Base-by-base conservation (phyloP, 2,329 filamentous ascomycete species). In the Scortechinia acanthostroma region DNA sequence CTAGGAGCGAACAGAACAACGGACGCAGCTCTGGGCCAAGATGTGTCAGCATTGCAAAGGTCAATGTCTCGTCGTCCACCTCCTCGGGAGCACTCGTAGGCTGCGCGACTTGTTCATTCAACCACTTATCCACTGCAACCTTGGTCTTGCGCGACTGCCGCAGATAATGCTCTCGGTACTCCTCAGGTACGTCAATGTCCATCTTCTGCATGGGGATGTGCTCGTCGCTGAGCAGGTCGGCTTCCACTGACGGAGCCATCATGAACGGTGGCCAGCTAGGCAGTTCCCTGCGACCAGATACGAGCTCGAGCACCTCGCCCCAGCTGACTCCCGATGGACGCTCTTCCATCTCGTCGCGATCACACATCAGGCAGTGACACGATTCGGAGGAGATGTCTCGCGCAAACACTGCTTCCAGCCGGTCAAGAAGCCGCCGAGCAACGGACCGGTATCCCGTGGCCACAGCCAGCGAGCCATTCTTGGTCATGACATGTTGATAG, bases 81-180 rank as follows among this genome's bases (percentile, higher is more conserved):
- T 82, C 80, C 43, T 79, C 73, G 0, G 79, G 79, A 2, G 77
- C 73, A 46, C 66, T 73, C 13, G 65, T 68, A 2, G 68, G 60
- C 23, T 68, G 63, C 22, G 78, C 73, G n/a, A 71, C 70, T 51
- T 83, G 77, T 46, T 73, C 71, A 10, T 69, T 71, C 5, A 84
- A 68, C 80, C 80, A 84, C 45, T 69, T 76, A 53, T 84, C 78
- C 2, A 84, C 79, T 2, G 76, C 74, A 4, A 74, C 68, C 55
- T 84, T 83, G 4, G 78, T 84, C 62, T 83, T 83, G 52, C 76
- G 73, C 13, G 77, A 80, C 53, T 84, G 79, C 21, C 76, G 74
- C 42, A 80, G 73, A 56, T 81, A 84, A 53, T 83, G 80, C 16
- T 80, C 78, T 21, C 76, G 72, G 50, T 77, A 83, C 54, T 83